Conservation (phyloP, 2,329 filamentous ascomycete genomes). For the Mycogone perniciosa region DNA sequence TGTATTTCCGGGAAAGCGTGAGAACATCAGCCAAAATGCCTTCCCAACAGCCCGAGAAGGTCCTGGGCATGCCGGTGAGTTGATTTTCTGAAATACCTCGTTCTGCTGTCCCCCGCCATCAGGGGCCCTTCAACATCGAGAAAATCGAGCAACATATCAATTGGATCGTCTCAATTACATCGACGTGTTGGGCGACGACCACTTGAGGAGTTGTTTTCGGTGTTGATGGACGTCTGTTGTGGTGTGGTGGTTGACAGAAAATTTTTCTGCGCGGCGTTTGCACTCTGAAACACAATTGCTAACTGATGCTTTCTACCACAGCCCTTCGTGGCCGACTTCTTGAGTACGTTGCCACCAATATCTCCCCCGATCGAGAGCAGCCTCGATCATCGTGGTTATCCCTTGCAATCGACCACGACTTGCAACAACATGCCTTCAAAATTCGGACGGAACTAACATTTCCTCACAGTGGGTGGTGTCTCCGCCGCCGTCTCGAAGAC, state of each 20-base stretch:
- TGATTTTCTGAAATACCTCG: slow-evolving; percentile 24
- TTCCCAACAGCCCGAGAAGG: slow-evolving; percentile 47
- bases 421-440: slow-evolving; percentile 3
- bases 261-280: slow-evolving; percentile 4
- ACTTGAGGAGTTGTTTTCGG: neutral
- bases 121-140: slow-evolving; percentile 6
- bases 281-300: slow-evolving; percentile 9
- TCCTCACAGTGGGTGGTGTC: slow-evolving; percentile 87
- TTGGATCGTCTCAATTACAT: slow-evolving; percentile 12
- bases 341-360: slow-evolving; percentile 67
- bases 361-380: neutral
- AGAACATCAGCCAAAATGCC: slow-evolving; percentile 47
- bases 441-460: slow-evolving; percentile 13
- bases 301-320: slow-evolving; percentile 31
- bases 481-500: slow-evolving; percentile 99
- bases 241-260: slow-evolving; percentile 4
- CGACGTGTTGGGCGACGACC: neutral
- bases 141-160: slow-evolving; percentile 15
- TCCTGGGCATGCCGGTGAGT: slow-evolving; percentile 65
- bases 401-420: slow-evolving; percentile 5
- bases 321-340: slow-evolving; percentile 96
- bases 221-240: neutral
- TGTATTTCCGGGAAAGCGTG: slow-evolving; percentile 35
- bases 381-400: neutral
- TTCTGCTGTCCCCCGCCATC: slow-evolving; percentile 16